A percentile compares a stretch with the other conserved stretches of the same genome.
Evolutionary conservation across 768 basidiomycete species (phyloP).

Genomic region (Paxillus rubicundulus): DNA sequence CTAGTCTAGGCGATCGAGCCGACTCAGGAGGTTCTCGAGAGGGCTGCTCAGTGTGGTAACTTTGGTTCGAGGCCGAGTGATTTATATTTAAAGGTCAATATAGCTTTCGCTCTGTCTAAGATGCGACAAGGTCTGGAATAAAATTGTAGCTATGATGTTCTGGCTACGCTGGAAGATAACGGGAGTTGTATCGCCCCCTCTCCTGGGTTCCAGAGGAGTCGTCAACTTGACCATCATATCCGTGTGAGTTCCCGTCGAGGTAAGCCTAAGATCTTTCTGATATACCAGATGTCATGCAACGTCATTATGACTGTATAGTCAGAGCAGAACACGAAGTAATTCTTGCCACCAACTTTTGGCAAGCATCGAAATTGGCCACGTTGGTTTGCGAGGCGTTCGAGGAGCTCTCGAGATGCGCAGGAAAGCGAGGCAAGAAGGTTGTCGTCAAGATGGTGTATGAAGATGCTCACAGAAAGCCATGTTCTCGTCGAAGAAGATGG

Average conservation of each 20-base stretch:
- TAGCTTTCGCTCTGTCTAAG: neutral
- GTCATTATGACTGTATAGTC: constrained; percentile 62
- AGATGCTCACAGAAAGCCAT: constrained; percentile 48
- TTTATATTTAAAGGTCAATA: constrained; percentile 56
- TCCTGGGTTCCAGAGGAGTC: constrained; percentile 62
- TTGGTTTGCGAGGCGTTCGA: constrained; percentile 50
- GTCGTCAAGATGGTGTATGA: constrained; percentile 68
- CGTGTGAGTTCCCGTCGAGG: constrained; percentile 32
- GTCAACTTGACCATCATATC: constrained; percentile 63
- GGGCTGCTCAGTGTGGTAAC: constrained; percentile 46
- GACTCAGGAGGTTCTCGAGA: constrained; percentile 43
- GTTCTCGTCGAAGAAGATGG: constrained; percentile 46
- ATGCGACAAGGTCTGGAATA: neutral
- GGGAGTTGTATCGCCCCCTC: constrained; percentile 57
- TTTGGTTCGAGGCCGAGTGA: constrained; percentile 56
- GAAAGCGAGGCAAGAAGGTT: constrained; percentile 44
- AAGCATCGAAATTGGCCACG: constrained; percentile 49
- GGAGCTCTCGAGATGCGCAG: constrained; percentile 49
- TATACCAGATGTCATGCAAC: constrained; percentile 72
- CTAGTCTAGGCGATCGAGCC: constrained; percentile 19
- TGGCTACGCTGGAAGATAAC: constrained; percentile 54
- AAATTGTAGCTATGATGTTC: constrained; percentile 56
- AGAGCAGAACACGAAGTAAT: constrained; percentile 62
- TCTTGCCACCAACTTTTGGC: constrained; percentile 65
- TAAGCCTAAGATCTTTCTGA: constrained; percentile 25